These are phyloP conservation scores for Mesembryanthemum crystallinum DNA, from an alignment of 148 eudicot genomes.

Conservation along the genomic window DNA sequence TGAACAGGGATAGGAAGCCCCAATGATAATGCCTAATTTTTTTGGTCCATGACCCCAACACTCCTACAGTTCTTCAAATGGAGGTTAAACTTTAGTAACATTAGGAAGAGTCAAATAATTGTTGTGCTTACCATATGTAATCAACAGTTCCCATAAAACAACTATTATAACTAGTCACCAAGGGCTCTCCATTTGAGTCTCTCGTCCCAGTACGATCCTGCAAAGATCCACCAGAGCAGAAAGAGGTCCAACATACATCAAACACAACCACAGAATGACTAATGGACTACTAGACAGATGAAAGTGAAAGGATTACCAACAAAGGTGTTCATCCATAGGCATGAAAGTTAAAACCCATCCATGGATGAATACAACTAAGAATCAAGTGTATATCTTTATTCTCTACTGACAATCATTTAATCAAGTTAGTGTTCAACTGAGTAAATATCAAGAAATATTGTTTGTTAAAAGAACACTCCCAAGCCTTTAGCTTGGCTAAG, in stretches of 20 bases:
- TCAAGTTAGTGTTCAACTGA: too few species aligned
- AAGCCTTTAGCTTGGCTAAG: too few species aligned
- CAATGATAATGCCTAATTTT: not conserved
- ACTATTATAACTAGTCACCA: conserved; percentile 78
- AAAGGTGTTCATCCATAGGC: not conserved
- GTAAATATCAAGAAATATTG: too few species aligned
- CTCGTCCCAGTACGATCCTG: conserved; percentile 76
- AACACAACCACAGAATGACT: not conserved
- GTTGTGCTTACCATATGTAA: conserved; percentile 71
- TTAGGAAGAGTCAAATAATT: not conserved
- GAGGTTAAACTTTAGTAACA: conserved; percentile 1
- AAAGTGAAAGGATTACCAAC: not conserved
- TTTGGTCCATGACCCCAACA: not conserved
- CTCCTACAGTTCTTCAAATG: not conserved
- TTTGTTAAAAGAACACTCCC: too few species aligned
- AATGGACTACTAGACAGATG: not conserved
- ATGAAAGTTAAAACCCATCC: not conserved
- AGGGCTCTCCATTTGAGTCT: conserved; percentile 80
- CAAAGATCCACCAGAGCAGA: conserved; percentile 15
- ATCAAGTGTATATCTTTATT: not conserved
- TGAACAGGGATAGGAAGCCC: not conserved
- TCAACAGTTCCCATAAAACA: conserved; percentile 88
- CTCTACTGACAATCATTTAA: not conserved
- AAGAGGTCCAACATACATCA: not conserved
- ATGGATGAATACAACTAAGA: not conserved